These are phyloP conservation scores for Cardamine chenopodiifolia DNA, from an alignment of 345 rosid genomes.

Conservation along the genomic window DNA sequence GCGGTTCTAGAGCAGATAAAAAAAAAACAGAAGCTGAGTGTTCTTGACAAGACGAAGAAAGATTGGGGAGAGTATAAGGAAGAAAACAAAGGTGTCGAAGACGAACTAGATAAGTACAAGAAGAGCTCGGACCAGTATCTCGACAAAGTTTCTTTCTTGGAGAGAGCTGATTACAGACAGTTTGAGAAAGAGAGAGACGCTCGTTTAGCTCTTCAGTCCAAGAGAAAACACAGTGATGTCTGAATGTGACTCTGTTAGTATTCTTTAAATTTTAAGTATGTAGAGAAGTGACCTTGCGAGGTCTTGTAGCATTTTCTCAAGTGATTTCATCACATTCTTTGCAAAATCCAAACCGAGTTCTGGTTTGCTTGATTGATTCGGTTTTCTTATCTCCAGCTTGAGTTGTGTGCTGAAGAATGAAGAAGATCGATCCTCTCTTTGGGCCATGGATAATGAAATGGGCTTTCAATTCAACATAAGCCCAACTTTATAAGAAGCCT, in stretches of 20 bases:
- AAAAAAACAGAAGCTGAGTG: conserved; percentile 92
- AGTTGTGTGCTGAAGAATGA: neutral
- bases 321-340: conserved; percentile 5
- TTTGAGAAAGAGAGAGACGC: conserved; percentile 97
- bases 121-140: conserved; percentile 94
- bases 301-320: neutral
- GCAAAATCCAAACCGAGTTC: neutral
- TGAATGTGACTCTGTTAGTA: conserved; percentile 15
- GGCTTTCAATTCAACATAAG: neutral
- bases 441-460: neutral
- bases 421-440: neutral
- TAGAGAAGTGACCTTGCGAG: neutral
- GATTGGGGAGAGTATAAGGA: conserved; percentile 99
- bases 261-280: neutral
- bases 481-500: neutral
- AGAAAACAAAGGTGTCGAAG: conserved; percentile 78
- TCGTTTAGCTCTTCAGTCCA: conserved; percentile 69
- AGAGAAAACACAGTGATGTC: conserved; percentile 35
- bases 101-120: conserved; percentile 85
- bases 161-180: conserved; percentile 81
- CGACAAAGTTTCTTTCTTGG: conserved; percentile 80
- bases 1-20: conserved; percentile 86
- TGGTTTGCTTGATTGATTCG: conserved; percentile 1
- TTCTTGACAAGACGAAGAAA: conserved; percentile 86
- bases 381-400: neutral